Percentiles rank a stretch among this genome's conserved stretches.
Conservation (phyloP, 768 basidiomycete genomes). For the Lactarius sp. region DNA sequence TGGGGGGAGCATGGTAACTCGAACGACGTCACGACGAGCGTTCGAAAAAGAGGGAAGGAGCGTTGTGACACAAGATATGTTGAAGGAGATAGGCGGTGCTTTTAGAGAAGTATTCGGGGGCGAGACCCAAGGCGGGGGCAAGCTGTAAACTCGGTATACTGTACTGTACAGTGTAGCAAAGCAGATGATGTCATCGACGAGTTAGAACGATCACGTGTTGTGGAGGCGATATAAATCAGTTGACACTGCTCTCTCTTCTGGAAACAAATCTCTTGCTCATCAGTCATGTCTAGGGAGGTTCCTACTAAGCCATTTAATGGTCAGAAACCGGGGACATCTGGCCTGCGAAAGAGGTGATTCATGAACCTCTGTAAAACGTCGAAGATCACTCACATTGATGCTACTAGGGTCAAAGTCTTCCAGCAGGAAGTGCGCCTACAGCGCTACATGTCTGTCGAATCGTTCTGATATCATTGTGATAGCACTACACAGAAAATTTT, state of each 20-base stretch:
- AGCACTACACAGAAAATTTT: constrained; percentile 99
- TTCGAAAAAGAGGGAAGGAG: constrained; percentile 74
- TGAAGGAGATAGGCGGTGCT: constrained; percentile 50
- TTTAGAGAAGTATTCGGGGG: constrained; percentile 71
- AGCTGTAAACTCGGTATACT: constrained; percentile 30
- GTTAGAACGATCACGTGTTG: constrained; percentile 18
- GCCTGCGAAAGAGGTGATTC: constrained; percentile 85
- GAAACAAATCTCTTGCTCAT: constrained; percentile 14
- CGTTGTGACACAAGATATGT: constrained; percentile 56
- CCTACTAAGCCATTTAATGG: constrained; percentile 84
- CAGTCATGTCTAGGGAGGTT: constrained; percentile 55
- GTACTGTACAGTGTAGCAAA: not conserved
- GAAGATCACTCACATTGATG: constrained; percentile 13
- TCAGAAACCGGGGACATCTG: constrained; percentile 97
- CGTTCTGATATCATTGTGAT: constrained; percentile 26
- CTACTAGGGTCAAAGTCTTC: constrained; percentile 88
- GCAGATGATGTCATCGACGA: not conserved
- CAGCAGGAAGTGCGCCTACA: constrained; percentile 73
- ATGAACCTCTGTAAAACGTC: not conserved
- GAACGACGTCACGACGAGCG: constrained; percentile 72
- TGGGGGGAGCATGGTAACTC: constrained; percentile 84
- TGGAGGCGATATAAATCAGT: constrained; percentile 15
- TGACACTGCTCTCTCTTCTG: not conserved
- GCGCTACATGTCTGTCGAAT: not conserved
- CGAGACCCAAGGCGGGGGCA: constrained; percentile 37